Evolutionary conservation across 176 grass and related monocot genomes (phyloP).

Genomic region (Cenchrus purpureus): DNA sequence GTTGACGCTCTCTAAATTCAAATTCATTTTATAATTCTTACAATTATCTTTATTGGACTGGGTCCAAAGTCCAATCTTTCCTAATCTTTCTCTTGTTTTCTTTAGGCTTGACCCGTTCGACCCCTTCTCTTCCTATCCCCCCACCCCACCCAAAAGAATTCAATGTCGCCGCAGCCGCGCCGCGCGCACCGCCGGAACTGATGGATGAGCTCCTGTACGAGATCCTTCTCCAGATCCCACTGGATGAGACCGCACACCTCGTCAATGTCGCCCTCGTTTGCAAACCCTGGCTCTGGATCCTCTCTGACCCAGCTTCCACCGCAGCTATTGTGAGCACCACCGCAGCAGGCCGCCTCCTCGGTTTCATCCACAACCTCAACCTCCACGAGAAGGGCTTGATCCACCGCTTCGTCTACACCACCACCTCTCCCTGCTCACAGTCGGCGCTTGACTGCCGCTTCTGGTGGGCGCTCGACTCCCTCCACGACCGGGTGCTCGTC

Average conservation of each 20-base stretch:
- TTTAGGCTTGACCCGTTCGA: too few relatives aligned
- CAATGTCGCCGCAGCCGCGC: too few relatives aligned
- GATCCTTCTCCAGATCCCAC: constrained; percentile 31
- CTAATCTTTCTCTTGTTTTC: too few relatives aligned
- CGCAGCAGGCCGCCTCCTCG: constrained; percentile 11
- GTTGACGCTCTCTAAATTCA: too few relatives aligned
- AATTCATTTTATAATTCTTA: too few relatives aligned
- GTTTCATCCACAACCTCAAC: constrained; percentile 21
- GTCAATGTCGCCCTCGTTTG: constrained; percentile 11
- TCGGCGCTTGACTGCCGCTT: background rate
- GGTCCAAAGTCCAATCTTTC: too few relatives aligned
- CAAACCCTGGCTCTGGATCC: constrained; percentile 8
- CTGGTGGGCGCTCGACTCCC: background rate
- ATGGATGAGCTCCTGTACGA: constrained; percentile 19
- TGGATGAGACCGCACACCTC: background rate
- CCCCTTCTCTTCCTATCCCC: too few relatives aligned
- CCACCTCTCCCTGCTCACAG: background rate
- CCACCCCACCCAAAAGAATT: too few relatives aligned
- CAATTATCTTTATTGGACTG: too few relatives aligned
- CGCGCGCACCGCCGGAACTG: background rate
- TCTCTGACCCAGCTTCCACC: background rate
- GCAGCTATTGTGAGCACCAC: constrained; percentile 25
- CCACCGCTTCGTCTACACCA: background rate
- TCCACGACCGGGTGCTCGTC: background rate
- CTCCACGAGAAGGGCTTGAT: background rate